phyloP scores from a whole-genome alignment of 148 eudicot species.

The Simmondsia chinensis region DNA sequence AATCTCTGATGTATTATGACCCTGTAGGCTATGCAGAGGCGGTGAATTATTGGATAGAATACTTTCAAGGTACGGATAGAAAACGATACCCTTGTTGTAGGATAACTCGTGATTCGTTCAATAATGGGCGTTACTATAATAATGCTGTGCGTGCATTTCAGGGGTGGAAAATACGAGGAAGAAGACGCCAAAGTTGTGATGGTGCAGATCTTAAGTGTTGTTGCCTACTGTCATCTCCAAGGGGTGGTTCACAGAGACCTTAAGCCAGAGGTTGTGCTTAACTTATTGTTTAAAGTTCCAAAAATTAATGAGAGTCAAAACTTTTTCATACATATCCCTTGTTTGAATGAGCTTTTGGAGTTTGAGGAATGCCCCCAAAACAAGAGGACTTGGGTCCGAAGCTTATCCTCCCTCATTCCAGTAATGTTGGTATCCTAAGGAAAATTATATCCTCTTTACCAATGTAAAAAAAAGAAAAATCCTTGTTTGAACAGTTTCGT shows the following conservation, averaged over 20 bases:
- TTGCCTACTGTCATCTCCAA: slow-evolving; percentile 89
- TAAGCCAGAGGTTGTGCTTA: slow-evolving; percentile 75
- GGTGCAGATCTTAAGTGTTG: slow-evolving; percentile 85
- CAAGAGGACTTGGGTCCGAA: too few species aligned
- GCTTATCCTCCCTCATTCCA: too few species aligned
- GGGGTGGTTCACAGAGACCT: slow-evolving; percentile 98
- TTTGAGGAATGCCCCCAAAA: too few species aligned
- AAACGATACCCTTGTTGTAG: background rate
- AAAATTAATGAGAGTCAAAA: too few species aligned
- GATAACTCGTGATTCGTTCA: too few species aligned
- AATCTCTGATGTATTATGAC: slow-evolving; percentile 5
- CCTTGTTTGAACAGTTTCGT: too few species aligned
- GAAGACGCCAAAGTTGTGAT: slow-evolving; percentile 85
- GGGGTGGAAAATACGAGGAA: slow-evolving; percentile 95
- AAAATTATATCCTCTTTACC: too few species aligned
- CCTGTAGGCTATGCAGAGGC: slow-evolving; percentile 76
- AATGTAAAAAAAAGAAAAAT: too few species aligned
- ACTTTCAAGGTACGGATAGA: slow-evolving; percentile 49
- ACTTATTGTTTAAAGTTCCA: background rate
- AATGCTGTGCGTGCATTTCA: slow-evolving; percentile 17
- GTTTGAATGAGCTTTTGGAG: too few species aligned
- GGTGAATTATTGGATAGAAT: slow-evolving; percentile 89
- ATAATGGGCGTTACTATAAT: too few species aligned
- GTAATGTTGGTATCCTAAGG: too few species aligned
- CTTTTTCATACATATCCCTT: too few species aligned